Evolutionary conservation across 108 stramenopile genomes (phyloP), one percentile per base, ranked within the genome.

Genomic region (Skeletonema marinoi): DNA sequence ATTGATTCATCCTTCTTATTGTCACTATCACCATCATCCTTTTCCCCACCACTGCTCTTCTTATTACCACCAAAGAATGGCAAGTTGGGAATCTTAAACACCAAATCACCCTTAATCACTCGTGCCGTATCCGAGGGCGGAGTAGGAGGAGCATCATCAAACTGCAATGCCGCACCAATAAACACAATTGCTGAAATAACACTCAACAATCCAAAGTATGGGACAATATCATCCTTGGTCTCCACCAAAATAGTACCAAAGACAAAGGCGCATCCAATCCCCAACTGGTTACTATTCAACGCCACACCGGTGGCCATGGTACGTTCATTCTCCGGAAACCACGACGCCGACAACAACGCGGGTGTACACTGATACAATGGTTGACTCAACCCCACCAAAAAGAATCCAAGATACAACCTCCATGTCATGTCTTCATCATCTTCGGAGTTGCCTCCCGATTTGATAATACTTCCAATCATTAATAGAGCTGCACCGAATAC

Each of bases 291-390:
- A 44, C 88, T 85, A 72, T 96, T 96, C 65, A 96, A 64, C 2
- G 96, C 96, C 32, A 96, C 91, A 60, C 92, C 93, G 4, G 96
- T 94, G n/a, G 96, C 96, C 90, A 96, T 85, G 36, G 95, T 96
- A 3, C 93, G 88, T 70, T 96, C 95, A 44, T 89, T 75, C 51
- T 96, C 95, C 0, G 93, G 93, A 68, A 96, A 96, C 95, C 95
- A 96, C 10, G 88, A 89, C 10, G 92, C 89, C 14, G 95, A 94
- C 10, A 96, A 75, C 58, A 96, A 69, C 33, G 93, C 89, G 3
- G 95, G 95, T 19, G 95, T 96, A 72, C 95, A 96, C 67, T 96
- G 95, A 73, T 94, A 96, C 29, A 96, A 75, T 9, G 95, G 95
- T 58, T 96, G 95, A 29, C 86, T 86, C 29, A 94, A 68, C 17